Conservation (phyloP, 2,329 filamentous ascomycete genomes). For the Helotiales sp. region DNA sequence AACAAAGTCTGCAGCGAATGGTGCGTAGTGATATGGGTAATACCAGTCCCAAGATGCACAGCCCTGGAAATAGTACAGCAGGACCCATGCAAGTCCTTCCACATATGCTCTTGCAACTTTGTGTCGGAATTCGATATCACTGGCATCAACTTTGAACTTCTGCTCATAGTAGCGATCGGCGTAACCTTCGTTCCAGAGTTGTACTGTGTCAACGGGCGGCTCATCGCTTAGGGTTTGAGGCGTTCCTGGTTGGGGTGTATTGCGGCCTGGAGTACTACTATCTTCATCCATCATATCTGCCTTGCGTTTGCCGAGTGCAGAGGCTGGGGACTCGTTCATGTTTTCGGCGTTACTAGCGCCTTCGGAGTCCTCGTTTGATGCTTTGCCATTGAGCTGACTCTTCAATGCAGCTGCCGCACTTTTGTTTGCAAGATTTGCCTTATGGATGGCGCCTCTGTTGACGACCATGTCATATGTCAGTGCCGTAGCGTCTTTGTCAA, state of each 20-base stretch:
- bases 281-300: constrained; percentile 64
- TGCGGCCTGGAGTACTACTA: constrained; percentile 58
- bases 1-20: constrained; percentile 93
- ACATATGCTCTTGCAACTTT: constrained; percentile 90
- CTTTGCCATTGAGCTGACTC: constrained; percentile 59
- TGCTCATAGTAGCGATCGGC: constrained; percentile 95
- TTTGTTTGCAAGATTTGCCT: constrained; percentile 84
- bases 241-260: constrained; percentile 52
- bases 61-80: constrained; percentile 96
- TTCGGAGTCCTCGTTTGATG: constrained; percentile 23
- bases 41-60: constrained; percentile 99
- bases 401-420: constrained; percentile 89
- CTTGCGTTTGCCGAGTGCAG: constrained; percentile 73
- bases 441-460: constrained; percentile 65
- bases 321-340: constrained; percentile 41
- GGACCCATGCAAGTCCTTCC: constrained; percentile 91
- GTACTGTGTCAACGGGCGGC: constrained; percentile 75
- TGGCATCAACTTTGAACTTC: constrained; percentile 84
- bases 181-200: constrained; percentile 94
- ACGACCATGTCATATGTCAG: constrained; percentile 89
- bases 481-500: constrained; percentile 54
- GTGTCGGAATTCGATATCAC: constrained; percentile 82
- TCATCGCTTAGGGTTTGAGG: constrained; percentile 51
- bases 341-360: constrained; percentile 14
- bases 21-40: constrained; percentile 97